A percentile compares a stretch with the other conserved stretches of the same genome.
Evolutionary conservation across 805 yeast species (phyloP).

Genomic region (Candida succiphila): DNA sequence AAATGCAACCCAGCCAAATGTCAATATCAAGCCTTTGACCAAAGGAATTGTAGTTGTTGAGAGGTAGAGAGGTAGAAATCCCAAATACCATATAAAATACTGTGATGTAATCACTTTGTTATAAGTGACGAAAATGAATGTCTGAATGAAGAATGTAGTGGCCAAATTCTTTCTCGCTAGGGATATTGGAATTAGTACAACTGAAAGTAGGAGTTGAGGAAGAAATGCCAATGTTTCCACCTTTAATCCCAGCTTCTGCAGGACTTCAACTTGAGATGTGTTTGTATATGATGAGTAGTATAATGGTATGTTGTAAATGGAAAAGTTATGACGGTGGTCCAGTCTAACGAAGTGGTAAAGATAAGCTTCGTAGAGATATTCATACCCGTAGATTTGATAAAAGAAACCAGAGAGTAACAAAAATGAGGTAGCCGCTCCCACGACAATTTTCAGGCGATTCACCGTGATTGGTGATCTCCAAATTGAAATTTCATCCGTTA

Average conservation of each 20-base stretch:
- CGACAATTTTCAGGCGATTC: conserved; percentile 30
- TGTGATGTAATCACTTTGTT: conserved; percentile 89
- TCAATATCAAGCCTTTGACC: conserved; percentile 29
- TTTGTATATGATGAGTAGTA: conserved; percentile 44
- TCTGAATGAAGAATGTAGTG: conserved; percentile 61
- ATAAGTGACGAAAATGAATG: conserved; percentile 66
- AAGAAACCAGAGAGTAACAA: conserved; percentile 39
- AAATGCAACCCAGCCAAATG: conserved; percentile 52
- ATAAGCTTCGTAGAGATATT: conserved; percentile 69
- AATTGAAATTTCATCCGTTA: conserved; percentile 19
- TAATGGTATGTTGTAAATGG: conserved; percentile 70
- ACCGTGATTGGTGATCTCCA: conserved; percentile 29
- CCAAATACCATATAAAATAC: conserved; percentile 90
- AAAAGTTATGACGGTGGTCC: conserved; percentile 94
- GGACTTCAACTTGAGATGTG: conserved; percentile 5
- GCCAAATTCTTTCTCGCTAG: conserved; percentile 26
- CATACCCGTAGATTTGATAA: conserved; percentile 64
- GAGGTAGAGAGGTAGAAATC: conserved; percentile 68
- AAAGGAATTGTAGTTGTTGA: conserved; percentile 31
- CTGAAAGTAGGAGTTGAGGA: conserved; percentile 67
- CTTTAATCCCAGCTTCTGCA: conserved; percentile 5
- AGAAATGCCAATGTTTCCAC: conserved; percentile 54
- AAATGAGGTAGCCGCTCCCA: conserved; percentile 34
- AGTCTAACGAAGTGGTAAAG: conserved; percentile 72
- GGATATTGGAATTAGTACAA: conserved; percentile 45